phyloP scores from a whole-genome alignment of 495 filamentous ascomycete genomes.

The Trypethelium eluteriae region DNA sequence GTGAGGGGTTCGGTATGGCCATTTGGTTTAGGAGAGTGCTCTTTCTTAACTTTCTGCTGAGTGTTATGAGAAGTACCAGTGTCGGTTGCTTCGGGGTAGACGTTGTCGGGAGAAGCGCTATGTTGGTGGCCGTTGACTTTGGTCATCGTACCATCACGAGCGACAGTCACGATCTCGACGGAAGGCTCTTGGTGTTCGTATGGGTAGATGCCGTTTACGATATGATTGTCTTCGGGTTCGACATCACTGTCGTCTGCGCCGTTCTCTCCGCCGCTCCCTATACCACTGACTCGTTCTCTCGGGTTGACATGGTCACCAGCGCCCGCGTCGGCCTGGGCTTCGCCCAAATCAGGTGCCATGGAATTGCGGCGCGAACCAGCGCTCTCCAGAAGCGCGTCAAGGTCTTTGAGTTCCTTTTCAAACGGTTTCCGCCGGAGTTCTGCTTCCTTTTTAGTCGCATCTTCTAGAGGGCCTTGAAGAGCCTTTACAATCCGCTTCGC shows the following conservation, averaged over 20 bases:
- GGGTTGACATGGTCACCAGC: background rate
- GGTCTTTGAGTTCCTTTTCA: slow-evolving; percentile 61
- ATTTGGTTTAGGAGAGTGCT: slow-evolving; percentile 12
- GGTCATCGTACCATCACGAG: background rate
- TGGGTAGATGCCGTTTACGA: background rate
- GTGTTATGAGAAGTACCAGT: slow-evolving; percentile 12
- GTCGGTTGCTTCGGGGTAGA: slow-evolving; percentile 12
- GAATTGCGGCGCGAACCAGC: background rate
- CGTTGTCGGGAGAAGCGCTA: background rate
- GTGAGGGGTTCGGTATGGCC: slow-evolving; percentile 23
- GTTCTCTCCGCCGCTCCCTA: background rate
- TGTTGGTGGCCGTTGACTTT: background rate
- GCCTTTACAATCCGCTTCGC: slow-evolving; percentile 79
- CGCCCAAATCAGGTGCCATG: background rate
- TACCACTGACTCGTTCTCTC: background rate
- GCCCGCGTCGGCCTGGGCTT: slow-evolving; percentile 3
- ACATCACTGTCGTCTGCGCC: slow-evolving; percentile 6
- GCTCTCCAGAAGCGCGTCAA: slow-evolving; percentile 49
- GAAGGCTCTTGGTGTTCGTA: slow-evolving; percentile 6
- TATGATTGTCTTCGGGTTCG: background rate
- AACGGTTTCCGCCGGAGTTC: slow-evolving; percentile 63
- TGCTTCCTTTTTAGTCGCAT: slow-evolving; percentile 68
- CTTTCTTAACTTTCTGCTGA: slow-evolving; percentile 9
- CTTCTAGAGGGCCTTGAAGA: slow-evolving; percentile 67
- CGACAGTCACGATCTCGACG: background rate